Evolutionary conservation across 306 rosid species (phyloP).

Genomic region (Quercus cerris): DNA sequence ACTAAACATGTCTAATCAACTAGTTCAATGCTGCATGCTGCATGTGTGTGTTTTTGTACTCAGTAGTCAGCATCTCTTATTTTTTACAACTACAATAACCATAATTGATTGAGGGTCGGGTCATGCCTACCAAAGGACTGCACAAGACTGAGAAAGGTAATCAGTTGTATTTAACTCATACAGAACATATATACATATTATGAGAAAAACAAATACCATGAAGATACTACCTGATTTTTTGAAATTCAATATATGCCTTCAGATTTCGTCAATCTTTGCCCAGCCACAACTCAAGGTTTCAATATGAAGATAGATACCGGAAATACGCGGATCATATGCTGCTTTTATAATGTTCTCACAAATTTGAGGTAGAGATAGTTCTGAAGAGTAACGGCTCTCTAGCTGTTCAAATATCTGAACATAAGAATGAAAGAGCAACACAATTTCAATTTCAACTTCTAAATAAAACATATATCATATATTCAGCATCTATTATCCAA

Average conservation of each 20-base stretch:
- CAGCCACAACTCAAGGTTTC: slow-evolving; percentile 80
- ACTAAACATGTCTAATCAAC: not conserved
- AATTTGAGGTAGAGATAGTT: slow-evolving; percentile 76
- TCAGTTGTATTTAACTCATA: no score
- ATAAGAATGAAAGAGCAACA: not conserved
- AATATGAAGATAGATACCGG: slow-evolving; percentile 76
- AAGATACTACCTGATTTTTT: slow-evolving; percentile 69
- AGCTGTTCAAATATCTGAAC: slow-evolving; percentile 76
- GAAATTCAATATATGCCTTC: slow-evolving; percentile 76
- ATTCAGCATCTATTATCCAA: not conserved
- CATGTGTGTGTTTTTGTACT: not conserved
- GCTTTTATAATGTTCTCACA: slow-evolving; percentile 89
- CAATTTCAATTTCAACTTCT: slow-evolving; percentile 16
- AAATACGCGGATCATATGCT: slow-evolving; percentile 78
- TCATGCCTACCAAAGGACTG: not conserved
- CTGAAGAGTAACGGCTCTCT: slow-evolving; percentile 62
- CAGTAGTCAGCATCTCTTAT: not conserved
- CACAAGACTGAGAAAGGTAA: no score
- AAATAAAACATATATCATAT: not conserved
- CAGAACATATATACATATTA: no score
- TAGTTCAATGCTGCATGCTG: not conserved
- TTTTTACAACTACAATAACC: not conserved
- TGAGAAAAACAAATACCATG: not conserved
- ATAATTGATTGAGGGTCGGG: not conserved
- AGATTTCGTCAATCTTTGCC: slow-evolving; percentile 87